Evolutionary conservation across 768 basidiomycete species (phyloP), one percentile per base, ranked within the genome.

Genomic region (Daedaleopsis sinensis): DNA sequence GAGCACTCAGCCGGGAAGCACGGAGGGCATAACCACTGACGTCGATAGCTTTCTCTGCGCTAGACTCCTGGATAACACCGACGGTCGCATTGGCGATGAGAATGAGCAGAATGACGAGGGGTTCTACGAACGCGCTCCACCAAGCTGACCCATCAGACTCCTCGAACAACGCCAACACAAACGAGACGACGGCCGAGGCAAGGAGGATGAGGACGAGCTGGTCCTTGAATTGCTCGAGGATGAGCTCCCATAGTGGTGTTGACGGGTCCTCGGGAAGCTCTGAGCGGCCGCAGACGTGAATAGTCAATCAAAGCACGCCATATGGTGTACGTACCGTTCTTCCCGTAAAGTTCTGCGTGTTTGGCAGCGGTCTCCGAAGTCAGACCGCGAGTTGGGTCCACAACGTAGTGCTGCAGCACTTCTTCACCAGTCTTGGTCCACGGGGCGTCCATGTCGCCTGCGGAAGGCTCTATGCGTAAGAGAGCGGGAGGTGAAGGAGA

Each of bases 151-250:
- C 86, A 13, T 86, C 81, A 1, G 85, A 79, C 59, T 90, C 87
- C 70, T 99, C 96, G 58, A 98, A 79, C 36, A 96, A 74, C 9
- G 96, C 96, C 43, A 99, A 81, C 15, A 96, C 80, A 75, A 99
- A 96, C 11, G 96, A 98, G 66, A 98, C 83, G 48, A 92, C 88
- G 13, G 96, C 96, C 1, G 95, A 97, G 2, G 84, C 95, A 49
- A 99, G 89, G 37, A 99, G 84, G 71, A 99, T 98, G 64, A 99
- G 88, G 44, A 99, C 96, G 32, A 99, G 86, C 75, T 97, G 94
- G 77, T 99, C 96, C 80, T 98, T 91, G 83, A 99, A 99, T 77
- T 99, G 96, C 67, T 97, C 95, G n/a, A 99, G 82, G 61, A 99
- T 90, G 62, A 98, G 87, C 71, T 93, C 84, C 93, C 94, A 95